Evolutionary conservation across 2,329 filamentous ascomycete species (phyloP).

Genomic region (Hymenoscyphus scutula): DNA sequence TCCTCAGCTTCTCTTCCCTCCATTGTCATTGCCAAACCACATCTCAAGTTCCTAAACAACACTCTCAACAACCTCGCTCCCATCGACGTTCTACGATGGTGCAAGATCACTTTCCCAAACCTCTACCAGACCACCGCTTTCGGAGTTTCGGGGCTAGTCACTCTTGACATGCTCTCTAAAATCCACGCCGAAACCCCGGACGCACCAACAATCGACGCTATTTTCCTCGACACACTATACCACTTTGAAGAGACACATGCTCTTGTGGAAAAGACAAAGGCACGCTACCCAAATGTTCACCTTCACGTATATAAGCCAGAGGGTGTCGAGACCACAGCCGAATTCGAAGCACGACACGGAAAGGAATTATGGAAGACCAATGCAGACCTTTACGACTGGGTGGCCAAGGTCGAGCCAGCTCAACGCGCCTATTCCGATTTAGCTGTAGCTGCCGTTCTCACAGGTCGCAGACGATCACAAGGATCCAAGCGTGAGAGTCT

Average conservation of each 20-base stretch:
- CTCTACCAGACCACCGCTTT: slow-evolving; percentile 87
- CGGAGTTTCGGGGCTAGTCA: slow-evolving; percentile 76
- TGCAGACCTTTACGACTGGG: slow-evolving; percentile 90
- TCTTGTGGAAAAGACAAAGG: slow-evolving; percentile 70
- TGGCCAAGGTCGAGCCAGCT: slow-evolving; percentile 96
- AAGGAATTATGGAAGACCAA: slow-evolving; percentile 80
- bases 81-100: slow-evolving; percentile 89
- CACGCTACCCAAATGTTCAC: slow-evolving; percentile 72
- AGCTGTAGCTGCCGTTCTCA: slow-evolving; percentile 85
- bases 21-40: slow-evolving; percentile 80
- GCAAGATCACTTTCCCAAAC: slow-evolving; percentile 83
- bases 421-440: slow-evolving; percentile 87
- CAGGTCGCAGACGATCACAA: slow-evolving; percentile 86
- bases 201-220: slow-evolving; percentile 59
- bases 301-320: slow-evolving; percentile 90
- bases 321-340: slow-evolving; percentile 65
- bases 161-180: slow-evolving; percentile 81
- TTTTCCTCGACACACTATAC: slow-evolving; percentile 83
- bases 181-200: slow-evolving; percentile 62
- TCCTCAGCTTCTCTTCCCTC: slow-evolving; percentile 65
- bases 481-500: slow-evolving; percentile 89
- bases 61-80: slow-evolving; percentile 86
- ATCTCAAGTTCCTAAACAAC: slow-evolving; percentile 86
- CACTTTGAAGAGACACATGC: slow-evolving; percentile 77
- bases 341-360: slow-evolving; percentile 83